Base-by-base conservation (phyloP, 108 stramenopile species). In the Pelagomonas calceolata region DNA sequence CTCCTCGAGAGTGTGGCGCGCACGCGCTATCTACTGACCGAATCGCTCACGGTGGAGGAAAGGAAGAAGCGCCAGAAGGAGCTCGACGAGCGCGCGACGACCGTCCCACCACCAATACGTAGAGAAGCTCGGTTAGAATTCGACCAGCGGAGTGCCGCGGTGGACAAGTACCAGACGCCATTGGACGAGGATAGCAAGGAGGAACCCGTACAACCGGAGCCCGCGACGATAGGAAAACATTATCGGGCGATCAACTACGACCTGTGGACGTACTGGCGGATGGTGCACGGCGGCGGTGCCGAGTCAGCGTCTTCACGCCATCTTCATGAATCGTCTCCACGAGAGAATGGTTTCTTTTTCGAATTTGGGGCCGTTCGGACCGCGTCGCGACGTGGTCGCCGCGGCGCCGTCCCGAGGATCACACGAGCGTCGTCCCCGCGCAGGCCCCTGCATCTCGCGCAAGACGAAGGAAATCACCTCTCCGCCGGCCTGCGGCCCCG, bases 181-280 rank as follows among this genome's bases (percentile, higher is more conserved):
- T 12, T 43, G 39, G 65, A 32, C 31, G 32, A 34, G 32, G 31
- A 32, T 32, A 32, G 0, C 65, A 17, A 34, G 12, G 65, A 32
- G 32, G 33, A 65, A 3, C 7, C 10, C 32, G 30, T n/a, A n/a
- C 29, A n/a, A 7, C 64, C 26, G 7, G 65, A 65, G 33, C 3
- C 65, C 31, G 18, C 65, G 65, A 32, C 31, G 74, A 39, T 75
- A 12, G 75, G 68, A 34, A 43, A 70, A n/a, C 65, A 79, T 73
- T 79, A 79, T 68, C 76, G 78, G 18, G 72, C 74, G 34, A 73
- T 79, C 33, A 79, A 79, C 76, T 77, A 29, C 73, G 77, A 79
- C 68, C 73, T 79, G 33, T 79, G 76, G 76, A 33, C 15, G 4
- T 79, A 77, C 68, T 77, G 68, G 76, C 1, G 26, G 3, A 39